Conservation (phyloP, 2,329 filamentous ascomycete genomes). For the Emydomyces testavorans region DNA sequence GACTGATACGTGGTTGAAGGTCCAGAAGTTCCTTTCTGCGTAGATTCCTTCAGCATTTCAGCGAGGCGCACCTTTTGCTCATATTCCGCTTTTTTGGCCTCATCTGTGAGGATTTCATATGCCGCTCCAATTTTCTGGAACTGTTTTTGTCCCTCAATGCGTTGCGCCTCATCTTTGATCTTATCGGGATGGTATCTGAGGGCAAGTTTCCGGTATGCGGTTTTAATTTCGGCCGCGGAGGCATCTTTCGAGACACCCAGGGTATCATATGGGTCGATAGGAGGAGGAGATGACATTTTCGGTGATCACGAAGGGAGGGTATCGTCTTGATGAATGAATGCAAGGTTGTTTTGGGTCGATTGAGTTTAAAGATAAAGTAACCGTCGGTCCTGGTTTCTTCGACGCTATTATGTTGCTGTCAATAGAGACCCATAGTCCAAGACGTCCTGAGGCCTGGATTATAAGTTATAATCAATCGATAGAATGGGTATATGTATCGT, state of each 20-base stretch:
- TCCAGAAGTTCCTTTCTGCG: slow-evolving; percentile 1
- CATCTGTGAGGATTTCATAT: slow-evolving; percentile 80
- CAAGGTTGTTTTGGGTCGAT: background rate
- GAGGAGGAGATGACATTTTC: background rate
- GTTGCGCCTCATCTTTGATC: slow-evolving; percentile 64
- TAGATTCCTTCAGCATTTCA: slow-evolving; percentile 47
- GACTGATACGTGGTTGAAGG: slow-evolving; percentile 8
- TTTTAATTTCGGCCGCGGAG: slow-evolving; percentile 58
- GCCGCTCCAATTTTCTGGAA: slow-evolving; percentile 89
- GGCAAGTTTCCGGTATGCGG: slow-evolving; percentile 72
- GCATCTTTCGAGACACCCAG: slow-evolving; percentile 65
- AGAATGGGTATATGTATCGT: background rate
- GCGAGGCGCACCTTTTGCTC: slow-evolving; percentile 62
- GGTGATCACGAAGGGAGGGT: background rate
- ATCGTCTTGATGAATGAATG: background rate
- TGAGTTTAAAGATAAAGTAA: too few species aligned
- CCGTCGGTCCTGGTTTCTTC: too few species aligned
- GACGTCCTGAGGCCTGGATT: background rate
- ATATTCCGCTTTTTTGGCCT: slow-evolving; percentile 59
- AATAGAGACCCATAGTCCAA: background rate
- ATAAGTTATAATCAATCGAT: background rate
- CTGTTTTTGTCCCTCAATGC: slow-evolving; percentile 67
- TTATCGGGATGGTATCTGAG: slow-evolving; percentile 89
- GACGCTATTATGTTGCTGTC: background rate
- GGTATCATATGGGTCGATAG: slow-evolving; percentile 62